Evolutionary conservation across 768 basidiomycete genomes (phyloP).

Genomic region (Mycena sanguinolenta): DNA sequence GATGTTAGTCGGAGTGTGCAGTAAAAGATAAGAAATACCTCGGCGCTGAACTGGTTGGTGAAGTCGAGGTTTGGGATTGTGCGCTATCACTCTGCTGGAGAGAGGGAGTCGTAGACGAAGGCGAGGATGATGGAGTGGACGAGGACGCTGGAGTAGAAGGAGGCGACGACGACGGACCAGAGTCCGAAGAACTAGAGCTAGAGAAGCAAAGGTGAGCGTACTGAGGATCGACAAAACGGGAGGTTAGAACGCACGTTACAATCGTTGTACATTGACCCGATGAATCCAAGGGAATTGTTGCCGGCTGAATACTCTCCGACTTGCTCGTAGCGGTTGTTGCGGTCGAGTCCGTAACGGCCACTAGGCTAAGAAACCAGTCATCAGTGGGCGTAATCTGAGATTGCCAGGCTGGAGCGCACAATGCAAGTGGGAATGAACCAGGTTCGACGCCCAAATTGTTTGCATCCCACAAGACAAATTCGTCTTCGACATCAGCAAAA

Average conservation of each 20-base stretch:
- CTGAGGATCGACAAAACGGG: too few relatives aligned
- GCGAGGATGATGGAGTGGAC: too few relatives aligned
- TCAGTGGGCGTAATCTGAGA: not conserved
- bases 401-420: not conserved
- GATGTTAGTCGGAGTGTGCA: too few relatives aligned
- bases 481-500: not conserved
- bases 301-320: not conserved
- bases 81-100: not conserved
- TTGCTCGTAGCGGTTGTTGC: not conserved
- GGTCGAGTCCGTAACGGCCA: slow-evolving; percentile 2
- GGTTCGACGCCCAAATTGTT: not conserved
- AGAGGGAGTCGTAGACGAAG: not conserved
- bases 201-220: too few relatives aligned
- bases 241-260: slow-evolving; percentile 2
- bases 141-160: too few relatives aligned
- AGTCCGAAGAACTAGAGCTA: not conserved
- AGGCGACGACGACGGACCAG: not conserved
- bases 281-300: not conserved
- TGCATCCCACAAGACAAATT: not conserved
- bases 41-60: not conserved
- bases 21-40: too few relatives aligned
- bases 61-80: too few relatives aligned
- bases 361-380: not conserved
- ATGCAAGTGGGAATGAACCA: not conserved
- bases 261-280: slow-evolving; percentile 1